phyloP scores from a whole-genome alignment of 1,139 yeast genomes.

The Magnusiomyces fungicola region DNA sequence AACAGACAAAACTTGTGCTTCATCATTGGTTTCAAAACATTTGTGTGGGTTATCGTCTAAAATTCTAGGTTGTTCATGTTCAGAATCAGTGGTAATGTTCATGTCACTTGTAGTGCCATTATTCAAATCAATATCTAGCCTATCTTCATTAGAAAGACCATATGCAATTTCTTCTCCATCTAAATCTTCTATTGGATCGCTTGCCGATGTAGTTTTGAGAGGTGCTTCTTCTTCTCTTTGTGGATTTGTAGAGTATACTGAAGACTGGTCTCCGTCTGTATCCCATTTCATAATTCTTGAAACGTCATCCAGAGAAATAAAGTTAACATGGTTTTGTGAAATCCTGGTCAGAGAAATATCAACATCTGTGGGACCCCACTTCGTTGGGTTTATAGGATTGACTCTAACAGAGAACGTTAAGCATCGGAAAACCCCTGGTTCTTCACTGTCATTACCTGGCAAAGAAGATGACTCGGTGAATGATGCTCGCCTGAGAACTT shows the following conservation, averaged over 20 bases:
- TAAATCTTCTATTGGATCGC: too few species aligned
- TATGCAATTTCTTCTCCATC: too few species aligned
- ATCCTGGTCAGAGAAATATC: constrained; percentile 12
- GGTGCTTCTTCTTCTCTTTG: too few species aligned
- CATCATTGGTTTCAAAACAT: neutral
- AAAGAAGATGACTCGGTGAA: neutral
- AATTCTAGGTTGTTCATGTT: too few species aligned
- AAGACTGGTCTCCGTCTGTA: too few species aligned
- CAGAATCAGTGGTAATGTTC: too few species aligned
- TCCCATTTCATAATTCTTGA: neutral
- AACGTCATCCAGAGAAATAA: neutral
- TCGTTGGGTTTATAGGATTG: constrained; percentile 15
- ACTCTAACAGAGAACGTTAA: constrained; percentile 17
- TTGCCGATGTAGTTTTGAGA: too few species aligned
- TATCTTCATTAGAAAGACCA: too few species aligned
- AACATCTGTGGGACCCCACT: constrained; percentile 13
- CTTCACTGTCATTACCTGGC: neutral
- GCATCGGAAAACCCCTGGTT: constrained; percentile 10
- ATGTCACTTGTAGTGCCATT: too few species aligned
- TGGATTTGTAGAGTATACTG: too few species aligned
- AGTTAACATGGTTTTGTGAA: neutral
- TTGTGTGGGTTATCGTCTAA: too few species aligned
- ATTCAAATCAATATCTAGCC: too few species aligned
- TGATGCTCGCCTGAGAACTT: constrained; percentile 2
- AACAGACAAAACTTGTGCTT: neutral